Conservation (phyloP, 805 yeast species). For the Pichia occidentalis region DNA sequence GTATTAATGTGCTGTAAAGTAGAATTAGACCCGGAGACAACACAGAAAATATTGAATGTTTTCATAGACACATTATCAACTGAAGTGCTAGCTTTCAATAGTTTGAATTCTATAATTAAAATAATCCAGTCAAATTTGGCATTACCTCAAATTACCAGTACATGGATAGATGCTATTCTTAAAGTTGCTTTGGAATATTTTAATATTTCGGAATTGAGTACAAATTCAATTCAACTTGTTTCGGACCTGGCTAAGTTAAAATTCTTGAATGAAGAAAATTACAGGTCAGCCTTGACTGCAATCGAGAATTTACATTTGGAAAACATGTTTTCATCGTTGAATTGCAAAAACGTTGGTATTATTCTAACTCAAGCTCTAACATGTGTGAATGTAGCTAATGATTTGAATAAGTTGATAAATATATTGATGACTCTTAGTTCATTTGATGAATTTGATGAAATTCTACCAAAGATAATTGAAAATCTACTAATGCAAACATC, state of each 20-base stretch:
- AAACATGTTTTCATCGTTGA: slow-evolving; percentile 12
- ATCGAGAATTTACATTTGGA: slow-evolving; percentile 12
- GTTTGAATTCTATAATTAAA: slow-evolving; percentile 19
- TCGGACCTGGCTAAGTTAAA: slow-evolving; percentile 8
- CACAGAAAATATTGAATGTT: slow-evolving; percentile 13
- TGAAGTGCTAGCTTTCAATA: slow-evolving; percentile 24
- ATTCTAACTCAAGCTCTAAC: slow-evolving; percentile 14
- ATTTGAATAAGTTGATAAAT: slow-evolving; percentile 12
- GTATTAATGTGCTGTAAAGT: slow-evolving; percentile 16
- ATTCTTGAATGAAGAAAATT: slow-evolving; percentile 12
- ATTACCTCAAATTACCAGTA: slow-evolving; percentile 7
- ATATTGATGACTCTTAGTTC: slow-evolving; percentile 16
- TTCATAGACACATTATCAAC: slow-evolving; percentile 23
- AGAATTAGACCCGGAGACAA: slow-evolving; percentile 4
- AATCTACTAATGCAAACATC: slow-evolving; percentile 15
- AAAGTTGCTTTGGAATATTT: slow-evolving; percentile 17
- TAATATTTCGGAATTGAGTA: slow-evolving; percentile 18
- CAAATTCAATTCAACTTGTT: slow-evolving; percentile 17
- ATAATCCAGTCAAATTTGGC: slow-evolving; percentile 13
- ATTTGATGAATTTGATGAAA: slow-evolving; percentile 17
- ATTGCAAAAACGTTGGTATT: slow-evolving; percentile 9
- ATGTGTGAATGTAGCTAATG: slow-evolving; percentile 1
- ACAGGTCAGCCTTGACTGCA: slow-evolving; percentile 4
- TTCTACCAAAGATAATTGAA: slow-evolving; percentile 16
- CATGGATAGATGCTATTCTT: slow-evolving; percentile 21